phyloP scores from a whole-genome alignment of 2,329 filamentous ascomycete genomes.

The Diplodia scrobiculata region DNA sequence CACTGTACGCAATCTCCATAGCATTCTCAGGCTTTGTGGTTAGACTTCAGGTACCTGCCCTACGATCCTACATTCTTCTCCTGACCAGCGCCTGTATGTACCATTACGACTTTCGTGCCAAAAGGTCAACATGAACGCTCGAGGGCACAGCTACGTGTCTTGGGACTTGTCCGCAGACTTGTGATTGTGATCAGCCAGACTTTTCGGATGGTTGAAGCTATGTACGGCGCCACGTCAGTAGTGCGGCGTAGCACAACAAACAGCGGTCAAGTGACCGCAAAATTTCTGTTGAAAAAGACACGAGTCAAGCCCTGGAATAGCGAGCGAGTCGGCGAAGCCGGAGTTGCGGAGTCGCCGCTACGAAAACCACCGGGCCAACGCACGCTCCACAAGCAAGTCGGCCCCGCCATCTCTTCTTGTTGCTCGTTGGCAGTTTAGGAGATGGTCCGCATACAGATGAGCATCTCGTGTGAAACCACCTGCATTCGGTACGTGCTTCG shows the following conservation, averaged over 20 bases:
- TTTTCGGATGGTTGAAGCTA: not conserved
- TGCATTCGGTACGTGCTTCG: not conserved
- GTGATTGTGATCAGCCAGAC: not conserved
- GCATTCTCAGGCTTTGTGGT: not conserved
- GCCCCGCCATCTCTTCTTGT: not conserved
- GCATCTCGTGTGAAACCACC: not conserved
- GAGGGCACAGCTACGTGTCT: no score
- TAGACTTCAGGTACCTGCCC: not conserved
- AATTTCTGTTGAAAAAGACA: not conserved
- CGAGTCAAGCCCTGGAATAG: not conserved
- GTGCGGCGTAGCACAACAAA: not conserved
- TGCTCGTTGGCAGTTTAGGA: not conserved
- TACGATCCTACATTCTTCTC: not conserved
- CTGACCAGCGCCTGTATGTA: not conserved
- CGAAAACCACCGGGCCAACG: not conserved
- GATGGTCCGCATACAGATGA: not conserved
- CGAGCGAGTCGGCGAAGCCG: not conserved
- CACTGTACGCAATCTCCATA: not conserved
- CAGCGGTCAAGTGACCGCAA: not conserved
- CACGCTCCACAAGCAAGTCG: not conserved
- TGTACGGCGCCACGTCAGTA: not conserved
- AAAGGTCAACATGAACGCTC: no score
- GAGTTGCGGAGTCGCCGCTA: conserved; percentile 3
- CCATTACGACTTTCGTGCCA: no score
- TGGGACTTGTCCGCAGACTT: not conserved